Evolutionary conservation across 2,329 filamentous ascomycete genomes (phyloP).

Genomic region (Cephalotrichum gorgonifer): DNA sequence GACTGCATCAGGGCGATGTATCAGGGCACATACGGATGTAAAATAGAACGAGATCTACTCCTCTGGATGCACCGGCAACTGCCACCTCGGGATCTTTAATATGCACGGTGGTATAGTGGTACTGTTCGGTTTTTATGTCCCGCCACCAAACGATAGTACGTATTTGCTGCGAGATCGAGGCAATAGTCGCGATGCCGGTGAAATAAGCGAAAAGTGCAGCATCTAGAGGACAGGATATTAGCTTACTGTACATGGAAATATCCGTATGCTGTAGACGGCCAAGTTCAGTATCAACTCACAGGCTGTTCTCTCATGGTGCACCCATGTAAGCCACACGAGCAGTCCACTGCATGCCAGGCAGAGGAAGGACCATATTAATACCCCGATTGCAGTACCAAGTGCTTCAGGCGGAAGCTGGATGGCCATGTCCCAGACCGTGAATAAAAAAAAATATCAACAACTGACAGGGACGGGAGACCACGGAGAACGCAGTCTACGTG

Average conservation of each 20-base stretch:
- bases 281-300: no score
- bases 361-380: not conserved
- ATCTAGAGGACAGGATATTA: slow-evolving; percentile 16
- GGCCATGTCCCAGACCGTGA: not conserved
- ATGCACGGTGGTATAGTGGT: slow-evolving; percentile 21
- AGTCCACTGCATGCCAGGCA: not conserved
- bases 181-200: slow-evolving; percentile 22
- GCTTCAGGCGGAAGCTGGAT: not conserved
- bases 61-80: slow-evolving; percentile 28
- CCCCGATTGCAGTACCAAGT: not conserved
- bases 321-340: slow-evolving; percentile 25
- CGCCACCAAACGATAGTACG: slow-evolving; percentile 28
- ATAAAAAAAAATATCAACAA: no score
- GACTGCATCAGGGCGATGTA: not conserved
- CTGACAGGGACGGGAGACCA: no score
- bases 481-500: no score
- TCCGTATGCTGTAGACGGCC: no score
- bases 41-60: slow-evolving; percentile 30
- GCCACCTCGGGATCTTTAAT: slow-evolving; percentile 27
- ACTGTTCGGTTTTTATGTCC: slow-evolving; percentile 27
- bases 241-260: no score
- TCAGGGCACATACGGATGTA: slow-evolving; percentile 32
- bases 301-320: slow-evolving; percentile 27
- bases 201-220: slow-evolving; percentile 26
- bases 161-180: slow-evolving; percentile 30